Evolutionary conservation across 1,284 basidiomycete species (phyloP).

Genomic region (Cutaneotrichosporon arboriforme): DNA sequence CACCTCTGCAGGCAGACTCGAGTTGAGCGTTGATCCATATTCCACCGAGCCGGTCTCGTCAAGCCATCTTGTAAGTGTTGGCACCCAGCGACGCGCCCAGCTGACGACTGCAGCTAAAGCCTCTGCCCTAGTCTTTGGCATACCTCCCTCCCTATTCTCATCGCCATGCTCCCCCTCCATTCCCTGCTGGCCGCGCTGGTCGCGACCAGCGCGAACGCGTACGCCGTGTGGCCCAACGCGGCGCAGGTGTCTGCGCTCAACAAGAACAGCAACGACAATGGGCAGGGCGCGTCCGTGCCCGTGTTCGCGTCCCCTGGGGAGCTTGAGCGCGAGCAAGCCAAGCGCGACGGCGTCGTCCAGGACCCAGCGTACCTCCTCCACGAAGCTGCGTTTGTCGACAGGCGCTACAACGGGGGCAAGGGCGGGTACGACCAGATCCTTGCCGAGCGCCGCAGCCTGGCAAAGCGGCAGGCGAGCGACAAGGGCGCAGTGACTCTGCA

Average conservation of each 20-base stretch:
- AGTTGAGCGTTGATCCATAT: too few species aligned
- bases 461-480: neutral
- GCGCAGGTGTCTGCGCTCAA: neutral
- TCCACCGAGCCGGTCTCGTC: too few species aligned
- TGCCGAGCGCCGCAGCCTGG: slow-evolving; percentile 1
- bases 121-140: neutral
- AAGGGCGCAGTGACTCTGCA: slow-evolving; percentile 3
- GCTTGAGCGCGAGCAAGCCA: slow-evolving; percentile 20
- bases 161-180: slow-evolving; percentile 20
- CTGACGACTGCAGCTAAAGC: too few species aligned
- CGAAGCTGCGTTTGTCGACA: slow-evolving; percentile 34
- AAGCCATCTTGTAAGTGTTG: too few species aligned
- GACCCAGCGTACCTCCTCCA: slow-evolving; percentile 29
- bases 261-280: too few species aligned
- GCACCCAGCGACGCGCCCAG: too few species aligned
- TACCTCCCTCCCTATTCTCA: neutral
- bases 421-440: slow-evolving; percentile 18
- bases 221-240: slow-evolving; percentile 6
- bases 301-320: too few species aligned
- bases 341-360: slow-evolving; percentile 13
- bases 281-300: too few species aligned
- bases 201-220: slow-evolving; percentile 9
- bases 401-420: slow-evolving; percentile 31
- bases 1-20: too few species aligned
- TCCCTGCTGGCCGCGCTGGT: slow-evolving; percentile 9